Evolutionary conservation across 2,329 filamentous ascomycete species (phyloP), one percentile per base, ranked within the genome.

Genomic region (Microdochium bolleyi): DNA sequence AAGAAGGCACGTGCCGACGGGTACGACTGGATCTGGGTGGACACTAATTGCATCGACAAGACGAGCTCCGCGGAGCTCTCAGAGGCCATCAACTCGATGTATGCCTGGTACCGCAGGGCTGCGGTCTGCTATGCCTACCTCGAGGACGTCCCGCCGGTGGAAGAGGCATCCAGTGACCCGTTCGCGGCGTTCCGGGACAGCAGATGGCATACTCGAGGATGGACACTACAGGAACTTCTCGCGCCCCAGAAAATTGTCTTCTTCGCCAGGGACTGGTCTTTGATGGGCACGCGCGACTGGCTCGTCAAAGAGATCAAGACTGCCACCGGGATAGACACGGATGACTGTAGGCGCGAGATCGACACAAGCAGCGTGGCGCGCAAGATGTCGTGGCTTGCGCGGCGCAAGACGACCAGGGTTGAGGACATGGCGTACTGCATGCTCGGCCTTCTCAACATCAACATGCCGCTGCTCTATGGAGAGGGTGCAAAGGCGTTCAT

Each of bases 161-260:
- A 22, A 10, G 14, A 21, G 3, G 5, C 41, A 10, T 3, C 9
- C 13, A 22, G 19, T 22, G 41, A 46, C 19, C 16, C 16, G 9
- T 46, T 19, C 19, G 14, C 19, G 5, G 14, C 16, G 13, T 46
- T 46, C 21, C 49, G 32, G 32, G 24, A 16, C 9, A 54, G 41
- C 25, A 53, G 54, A 32, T 57, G 54, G 54, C 54, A 52, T 10
- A 48, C 22, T 16, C 50, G 55, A 41, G 54, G 55, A 9, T 59
- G 55, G 56, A 57, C 56, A 10, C 53, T 61, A n/a, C 54, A 60
- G 44, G 55, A 60, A 27, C 48, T 60, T 2, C 53, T 60, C 11
- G 58, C 60, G 2, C 56, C 57, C 7, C 48, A 21, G 8, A 8
- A 44, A 11, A 27, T 60, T 32, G 32, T 55, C 3, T 59, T 60